A percentile compares a stretch with the other conserved stretches of the same genome.
These are phyloP conservation scores for Pleurotus ostreatus DNA, from an alignment of 768 basidiomycete genomes.

Conservation along the genomic window DNA sequence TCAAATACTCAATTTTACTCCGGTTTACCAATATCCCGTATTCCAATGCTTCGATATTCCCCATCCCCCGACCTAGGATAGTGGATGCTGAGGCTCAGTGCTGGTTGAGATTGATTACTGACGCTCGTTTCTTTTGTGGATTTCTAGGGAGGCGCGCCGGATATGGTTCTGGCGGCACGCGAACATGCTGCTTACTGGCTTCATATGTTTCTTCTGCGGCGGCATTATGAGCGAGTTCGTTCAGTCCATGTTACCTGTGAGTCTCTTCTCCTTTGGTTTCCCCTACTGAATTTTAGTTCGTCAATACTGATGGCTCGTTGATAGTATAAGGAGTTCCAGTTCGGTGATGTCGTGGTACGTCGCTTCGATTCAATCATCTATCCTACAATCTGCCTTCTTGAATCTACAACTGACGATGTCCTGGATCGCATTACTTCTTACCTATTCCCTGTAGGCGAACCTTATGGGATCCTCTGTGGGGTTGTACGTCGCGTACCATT, in stretches of 20 bases:
- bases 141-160: constrained; percentile 61
- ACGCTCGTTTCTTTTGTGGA: background rate
- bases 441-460: constrained; percentile 55
- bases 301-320: background rate
- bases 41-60: too few species aligned
- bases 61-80: background rate
- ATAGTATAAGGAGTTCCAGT: constrained; percentile 69
- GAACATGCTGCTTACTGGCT: constrained; percentile 59
- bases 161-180: constrained; percentile 87
- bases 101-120: background rate
- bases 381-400: background rate
- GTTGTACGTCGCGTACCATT: constrained; percentile 57
- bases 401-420: too few species aligned
- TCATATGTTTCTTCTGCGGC: constrained; percentile 76
- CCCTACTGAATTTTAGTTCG: too few species aligned
- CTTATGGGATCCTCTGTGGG: constrained; percentile 70
- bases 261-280: too few species aligned
- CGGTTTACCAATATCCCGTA: too few species aligned
- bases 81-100: background rate
- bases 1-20: too few species aligned
- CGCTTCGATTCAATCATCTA: constrained; percentile 8
- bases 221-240: constrained; percentile 81
- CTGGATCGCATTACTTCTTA: background rate
- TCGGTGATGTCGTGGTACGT: constrained; percentile 65
- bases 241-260: constrained; percentile 69